Base-by-base conservation (phyloP, 306 rosid species). In the Astragalus membranaceus region DNA sequence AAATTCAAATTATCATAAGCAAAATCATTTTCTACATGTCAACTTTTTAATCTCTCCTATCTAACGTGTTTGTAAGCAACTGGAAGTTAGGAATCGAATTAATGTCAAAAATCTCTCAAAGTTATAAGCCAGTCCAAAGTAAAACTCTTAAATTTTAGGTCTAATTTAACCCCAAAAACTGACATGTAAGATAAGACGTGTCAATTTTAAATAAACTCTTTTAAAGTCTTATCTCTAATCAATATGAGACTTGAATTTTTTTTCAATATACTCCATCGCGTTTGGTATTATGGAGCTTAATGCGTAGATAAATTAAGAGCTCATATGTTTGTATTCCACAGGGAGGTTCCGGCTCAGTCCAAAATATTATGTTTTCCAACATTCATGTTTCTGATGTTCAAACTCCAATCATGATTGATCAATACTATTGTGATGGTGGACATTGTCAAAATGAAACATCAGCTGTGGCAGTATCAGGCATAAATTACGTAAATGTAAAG, bases 321-420 rank as follows among this genome's bases (percentile, higher is more conserved):
- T 52, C 3, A 39, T 43, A 70, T 37, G 30, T 26, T 44, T 75
- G 8, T 23, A 12, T 13, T 69, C 12, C 4, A 42, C 82, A 91
- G 96, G 98, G 98, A 51, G 98, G 98, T 33, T 89, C 83, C 6
- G 96, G 98, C 7, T 86, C 84, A 8, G 96, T 83, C 16, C 86
- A 76, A 64, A 86, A 80, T n/a, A 39, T 92, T 0, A 70, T 80
- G 83, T 89, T 93, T 72, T 90, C 94, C 0, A 85, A 88, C 82
- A 80, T 93, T 29, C 86, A 87, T 79, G 96, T 93, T 50, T 79
- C 93, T 2, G 88, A 71, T 3, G 97, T 88, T 41, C 8, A 64
- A 64, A 85, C 70, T 0, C 92, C 98, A 10, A 90, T 93, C 11
- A 10, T 74, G 59, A 93, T 89, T 15, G 96, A 93, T 57, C 98